phyloP scores from a whole-genome alignment of 1,284 basidiomycete species.

The Ceratorhiza oryzae-sativae region DNA sequence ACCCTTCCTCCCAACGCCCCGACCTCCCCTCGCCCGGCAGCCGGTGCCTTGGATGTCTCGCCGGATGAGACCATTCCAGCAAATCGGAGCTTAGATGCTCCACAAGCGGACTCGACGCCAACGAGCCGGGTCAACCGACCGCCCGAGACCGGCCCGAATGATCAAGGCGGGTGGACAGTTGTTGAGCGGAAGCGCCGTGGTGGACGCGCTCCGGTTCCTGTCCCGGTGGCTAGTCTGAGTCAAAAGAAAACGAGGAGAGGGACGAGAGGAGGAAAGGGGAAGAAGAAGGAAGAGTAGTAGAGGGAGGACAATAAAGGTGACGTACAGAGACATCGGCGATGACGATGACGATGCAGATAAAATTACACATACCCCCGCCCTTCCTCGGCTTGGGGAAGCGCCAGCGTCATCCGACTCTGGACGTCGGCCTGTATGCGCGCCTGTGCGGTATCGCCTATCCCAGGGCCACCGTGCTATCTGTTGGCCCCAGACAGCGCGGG shows the following conservation, averaged over 20 bases:
- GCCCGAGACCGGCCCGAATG: not conserved
- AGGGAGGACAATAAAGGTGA: not conserved
- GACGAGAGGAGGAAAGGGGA: not conserved
- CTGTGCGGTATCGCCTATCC: not conserved
- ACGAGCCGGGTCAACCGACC: too few relatives aligned
- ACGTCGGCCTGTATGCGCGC: not conserved
- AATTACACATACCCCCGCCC: not conserved
- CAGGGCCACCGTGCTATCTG: not conserved
- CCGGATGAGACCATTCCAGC: too few relatives aligned
- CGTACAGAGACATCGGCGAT: not conserved
- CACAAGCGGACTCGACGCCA: not conserved
- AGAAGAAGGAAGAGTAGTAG: not conserved
- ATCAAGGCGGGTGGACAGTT: not conserved
- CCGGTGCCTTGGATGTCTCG: too few relatives aligned
- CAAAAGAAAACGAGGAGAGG: not conserved
- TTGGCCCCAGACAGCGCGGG: constrained; percentile 6
- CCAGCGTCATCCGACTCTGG: not conserved
- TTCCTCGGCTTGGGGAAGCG: not conserved
- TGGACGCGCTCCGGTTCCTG: not conserved
- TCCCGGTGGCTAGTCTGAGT: not conserved
- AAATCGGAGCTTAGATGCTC: too few relatives aligned
- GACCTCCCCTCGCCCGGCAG: too few relatives aligned
- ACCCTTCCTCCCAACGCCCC: too few relatives aligned
- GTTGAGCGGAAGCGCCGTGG: not conserved
- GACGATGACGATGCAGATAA: not conserved